Base-by-base conservation (phyloP, 805 yeast genomes). In the Metschnikowia arizonensis region DNA sequence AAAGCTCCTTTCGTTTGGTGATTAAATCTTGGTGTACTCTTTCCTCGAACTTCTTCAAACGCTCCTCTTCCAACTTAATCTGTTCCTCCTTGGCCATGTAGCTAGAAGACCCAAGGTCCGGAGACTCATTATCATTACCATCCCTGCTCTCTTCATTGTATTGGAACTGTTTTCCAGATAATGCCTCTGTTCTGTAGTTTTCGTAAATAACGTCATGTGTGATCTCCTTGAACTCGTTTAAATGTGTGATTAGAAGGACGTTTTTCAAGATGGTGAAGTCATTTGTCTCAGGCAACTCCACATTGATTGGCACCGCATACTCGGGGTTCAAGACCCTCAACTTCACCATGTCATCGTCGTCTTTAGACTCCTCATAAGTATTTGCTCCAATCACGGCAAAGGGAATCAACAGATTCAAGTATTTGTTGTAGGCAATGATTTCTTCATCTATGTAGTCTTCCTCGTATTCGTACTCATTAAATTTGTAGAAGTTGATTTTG, bases 121-220 rank as follows among this genome's bases (percentile, higher is more conserved):
- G 49, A 41, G 41, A 46, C 17, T 31, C 40, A 32, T 7, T 33
- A n/a, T 28, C 10, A 24, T 37, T 47, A n/a, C 48, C 56, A 14
- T 31, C 45, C 40, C 36, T 45, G 17, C 23, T 19, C 24, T 39
- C 44, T 34, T 52, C 53, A 41, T 49, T 59, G 52, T 73, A 71
- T 46, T 69, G 69, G 62, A 72, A 69, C 59, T 63, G 70, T 49
- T 80, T 83, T 25, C 85, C 83, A 24, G 88, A 81, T 51, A 86
- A 75, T 14, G 90, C 89, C 59, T 82, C 88, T 8, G 96, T 86
- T 75, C 97, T 83, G 67, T 89, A 89, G 61, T 82, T 83, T 65
- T 89, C 97, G 64, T 89, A 89, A 52, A 89, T 70, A 33, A 82
- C 77, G 62, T 88, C 96, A 62, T 86, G 95, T 6, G 97, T 89